phyloP scores from a whole-genome alignment of 2,329 filamentous ascomycete species.

The Dactylella cylindrospora region DNA sequence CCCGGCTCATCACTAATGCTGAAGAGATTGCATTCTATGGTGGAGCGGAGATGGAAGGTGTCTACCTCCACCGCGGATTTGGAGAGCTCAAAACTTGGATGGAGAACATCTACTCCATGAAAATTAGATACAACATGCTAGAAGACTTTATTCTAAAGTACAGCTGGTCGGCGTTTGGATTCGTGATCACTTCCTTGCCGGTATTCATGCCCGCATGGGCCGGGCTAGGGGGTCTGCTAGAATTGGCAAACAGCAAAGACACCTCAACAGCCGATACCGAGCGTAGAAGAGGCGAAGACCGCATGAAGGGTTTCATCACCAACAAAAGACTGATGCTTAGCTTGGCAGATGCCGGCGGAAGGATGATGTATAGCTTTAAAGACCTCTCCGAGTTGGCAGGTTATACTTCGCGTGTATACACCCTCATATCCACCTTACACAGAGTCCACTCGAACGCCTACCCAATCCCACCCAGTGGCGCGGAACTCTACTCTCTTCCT shows the following conservation, averaged over 20 bases:
- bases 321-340: constrained; percentile 99
- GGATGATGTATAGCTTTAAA: constrained; percentile 99
- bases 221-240: constrained; percentile 72
- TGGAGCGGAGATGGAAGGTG: constrained; percentile 90
- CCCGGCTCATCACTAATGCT: constrained; percentile 89
- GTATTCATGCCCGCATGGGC: constrained; percentile 95
- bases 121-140: constrained; percentile 97
- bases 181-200: constrained; percentile 86
- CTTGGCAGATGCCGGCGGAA: constrained; percentile 87
- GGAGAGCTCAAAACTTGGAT: constrained; percentile 92
- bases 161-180: constrained; percentile 94
- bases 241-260: constrained; percentile 58
- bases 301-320: constrained; percentile 98
- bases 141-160: constrained; percentile 99
- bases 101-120: constrained; percentile 96
- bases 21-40: constrained; percentile 98
- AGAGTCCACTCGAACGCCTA: constrained; percentile 91
- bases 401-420: constrained; percentile 94
- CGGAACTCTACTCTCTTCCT: constrained; percentile 82
- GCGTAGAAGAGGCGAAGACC: constrained; percentile 58
- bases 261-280: constrained; percentile 61
- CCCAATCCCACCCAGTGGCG: constrained; percentile 65
- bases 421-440: constrained; percentile 89
- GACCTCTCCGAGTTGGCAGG: constrained; percentile 93
- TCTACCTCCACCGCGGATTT: constrained; percentile 88